Evolutionary conservation across 441 rosid genomes (phyloP), one percentile per base, ranked within the genome.

Genomic region (Euphorbia schlechtendalii): DNA sequence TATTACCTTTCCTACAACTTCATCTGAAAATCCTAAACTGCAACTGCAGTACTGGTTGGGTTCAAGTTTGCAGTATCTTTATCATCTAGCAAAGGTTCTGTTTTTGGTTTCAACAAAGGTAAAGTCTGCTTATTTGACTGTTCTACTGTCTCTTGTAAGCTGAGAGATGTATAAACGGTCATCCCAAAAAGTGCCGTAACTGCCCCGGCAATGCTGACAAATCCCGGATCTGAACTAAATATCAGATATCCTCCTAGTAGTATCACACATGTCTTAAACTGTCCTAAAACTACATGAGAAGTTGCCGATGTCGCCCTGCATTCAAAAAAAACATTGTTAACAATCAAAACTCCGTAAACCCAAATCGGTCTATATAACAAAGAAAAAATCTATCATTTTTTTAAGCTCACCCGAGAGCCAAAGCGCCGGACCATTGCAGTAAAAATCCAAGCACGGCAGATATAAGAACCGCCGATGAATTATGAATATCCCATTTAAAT

Each of bases 341-440:
- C 12, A 14, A 15, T 61, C 18, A 59, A n/a, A n/a, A 9, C 40
- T 30, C 12, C 0, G 0, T 36, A 11, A 45, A 4, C 41, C 12
- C 8, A 59, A 58, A 12, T 24, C 5, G 9, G 1, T 25, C 11
- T 55, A 9, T 24, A 55, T 14, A 64, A 22, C 41, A 40, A 51
- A 62, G 45, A 62, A 43, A 9, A 51, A 2, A 8, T 11, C 12
- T 57, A 20, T 1, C 12, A 34, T 1, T 21, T 17, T 43, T 10
- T 13, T 21, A 52, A 25, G 11, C 76, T 81, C 64, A 94, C 97
- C 99, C 97, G 7, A 94, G 88, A 52, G 97, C 99, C 68, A 93
- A 81, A 59, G 97, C 97, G 32, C 97, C 99, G 2, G 97, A 94
- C 97, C 96, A 87, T 51, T 94, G 99, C 15, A 94, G 86, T 60